Evolutionary conservation across 257 asterid genomes (phyloP), one percentile per base, ranked within the genome.

Genomic region (Datura wrightii): DNA sequence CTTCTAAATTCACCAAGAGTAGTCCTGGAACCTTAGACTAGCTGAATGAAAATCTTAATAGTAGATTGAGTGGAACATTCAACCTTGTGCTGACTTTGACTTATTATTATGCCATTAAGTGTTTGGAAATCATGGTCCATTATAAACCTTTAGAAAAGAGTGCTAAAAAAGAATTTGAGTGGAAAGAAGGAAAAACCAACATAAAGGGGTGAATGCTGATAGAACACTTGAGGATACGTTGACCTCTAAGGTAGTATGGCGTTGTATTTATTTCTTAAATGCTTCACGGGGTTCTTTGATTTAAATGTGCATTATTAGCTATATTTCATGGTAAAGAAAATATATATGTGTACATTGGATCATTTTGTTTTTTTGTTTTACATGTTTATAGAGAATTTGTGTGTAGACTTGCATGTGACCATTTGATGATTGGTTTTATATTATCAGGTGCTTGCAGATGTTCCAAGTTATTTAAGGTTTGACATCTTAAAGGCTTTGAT

Each of bases 401-500:
- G 18, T 31, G 37, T 66, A 39, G 36, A 48, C 37, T 82, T 46
- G 79, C 79, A 82, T 65, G 60, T 82, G 59, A 50, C 31, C 31
- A 71, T 56, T 36, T 46, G 70, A 76, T 79, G 55, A 55, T 54
- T 83, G 87, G 69, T 70, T 86, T 82, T 80, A 69, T 50, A 71
- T 83, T 76, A 74, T 70, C 92, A 96, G 98, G 91, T 92, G 79
- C 95, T 96, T 86, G 90, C 91, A 31, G 98, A 96, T 89, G 85
- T 90, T 90, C 98, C 98, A 71, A 81, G 89, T 85, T 91, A 90
- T 82, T 69, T 85, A 84, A 94, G 97, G 89, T 88, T 93, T 80
- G 98, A 94, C 86, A 90, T 96, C 87, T 85, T 94, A 34, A 88
- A 24, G 87, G 93, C 97, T 85, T 88, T 96, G 93, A 86, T 94